phyloP scores from a whole-genome alignment of 139 green algal genomes.

The Chlorella sorokiniana region DNA sequence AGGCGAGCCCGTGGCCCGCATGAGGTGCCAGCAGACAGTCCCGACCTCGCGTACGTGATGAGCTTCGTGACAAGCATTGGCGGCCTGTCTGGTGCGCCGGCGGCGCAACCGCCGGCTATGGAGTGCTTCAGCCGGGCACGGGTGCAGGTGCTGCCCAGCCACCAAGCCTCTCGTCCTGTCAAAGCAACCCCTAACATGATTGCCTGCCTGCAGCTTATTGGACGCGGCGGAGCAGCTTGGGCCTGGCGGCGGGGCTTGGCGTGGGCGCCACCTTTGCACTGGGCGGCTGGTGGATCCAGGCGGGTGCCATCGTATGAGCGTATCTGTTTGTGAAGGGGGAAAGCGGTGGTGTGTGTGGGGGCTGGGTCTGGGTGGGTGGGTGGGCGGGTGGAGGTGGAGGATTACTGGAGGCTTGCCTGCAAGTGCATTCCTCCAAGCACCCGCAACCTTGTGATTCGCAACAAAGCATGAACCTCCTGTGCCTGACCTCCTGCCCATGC shows the following conservation, averaged over 20 bases:
- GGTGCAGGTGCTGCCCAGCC: too few relatives aligned
- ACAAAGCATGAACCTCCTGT: neutral
- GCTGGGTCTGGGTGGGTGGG: too few relatives aligned
- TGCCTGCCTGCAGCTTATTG: constrained; percentile 18
- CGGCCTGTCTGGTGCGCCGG: constrained; percentile 16
- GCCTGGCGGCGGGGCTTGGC: neutral
- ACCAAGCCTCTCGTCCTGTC: too few relatives aligned
- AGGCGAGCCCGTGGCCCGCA: neutral
- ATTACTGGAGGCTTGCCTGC: too few relatives aligned
- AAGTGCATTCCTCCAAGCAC: too few relatives aligned
- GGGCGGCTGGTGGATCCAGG: constrained; percentile 3
- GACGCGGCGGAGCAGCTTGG: constrained; percentile 18
- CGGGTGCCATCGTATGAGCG: neutral
- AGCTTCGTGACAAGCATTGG: constrained; percentile 34
- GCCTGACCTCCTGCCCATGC: too few relatives aligned
- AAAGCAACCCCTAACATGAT: too few relatives aligned
- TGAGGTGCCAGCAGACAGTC: constrained; percentile 31
- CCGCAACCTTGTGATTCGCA: too few relatives aligned
- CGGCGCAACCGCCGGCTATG: too few relatives aligned
- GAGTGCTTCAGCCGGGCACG: too few relatives aligned
- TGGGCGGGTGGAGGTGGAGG: too few relatives aligned
- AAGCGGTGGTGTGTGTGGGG: too few relatives aligned
- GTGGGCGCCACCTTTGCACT: constrained; percentile 20
- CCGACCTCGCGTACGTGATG: constrained; percentile 37
- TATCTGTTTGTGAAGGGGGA: neutral